Evolutionary conservation across 371 early-diverging fungal species (phyloP), one percentile per base, ranked within the genome.

Genomic region (Rhizomucor miehei): DNA sequence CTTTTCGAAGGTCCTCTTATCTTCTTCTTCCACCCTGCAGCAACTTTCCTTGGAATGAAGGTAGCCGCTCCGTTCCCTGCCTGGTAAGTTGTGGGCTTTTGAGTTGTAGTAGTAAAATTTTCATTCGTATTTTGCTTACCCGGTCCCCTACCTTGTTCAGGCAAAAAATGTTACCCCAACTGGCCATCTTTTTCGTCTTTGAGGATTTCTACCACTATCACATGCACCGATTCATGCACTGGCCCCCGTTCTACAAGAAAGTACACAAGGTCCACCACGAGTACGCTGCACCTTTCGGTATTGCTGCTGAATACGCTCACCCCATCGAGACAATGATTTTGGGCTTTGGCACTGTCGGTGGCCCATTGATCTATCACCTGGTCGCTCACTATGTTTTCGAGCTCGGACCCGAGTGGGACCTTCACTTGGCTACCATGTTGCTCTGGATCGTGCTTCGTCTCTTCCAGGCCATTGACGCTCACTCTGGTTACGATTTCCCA

Each of bases 241-340:
- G 87, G 75, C 89, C 90, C 8, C 82, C 87, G 13, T 71, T 94
- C 58, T 96, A 95, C 79, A 90, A 90, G 56, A 66, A 80, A 59
- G 85, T 96, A 49, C 97, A 96, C 83, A 96, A 96, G 73, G 68
- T 88, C 16, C 95, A 96, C 72, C 97, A 96, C 78, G 91, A 93
- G 65, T 96, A 87, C 74, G 77, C 89, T 44, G 90, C 94, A 12
- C 94, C 97, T 37, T 91, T 94, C 47, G 97, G 94, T 38, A 74
- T 92, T 51, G 75, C 89, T 37, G 91, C 91, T 24, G 93, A 92
- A 69, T 92, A 92, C 57, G 91, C 92, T 34, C 92, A 91, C 56
- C 92, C 93, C 21, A 57, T 87, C 35, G 93, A 92, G 59, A 88
- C 88, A 6, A 51, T 86, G 17, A 81, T 91, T 41, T 75, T 92